A percentile compares a stretch with the other conserved stretches of the same genome.
Conservation (phyloP, 1,139 yeast species). For the Blastobotrys arbuscula region DNA sequence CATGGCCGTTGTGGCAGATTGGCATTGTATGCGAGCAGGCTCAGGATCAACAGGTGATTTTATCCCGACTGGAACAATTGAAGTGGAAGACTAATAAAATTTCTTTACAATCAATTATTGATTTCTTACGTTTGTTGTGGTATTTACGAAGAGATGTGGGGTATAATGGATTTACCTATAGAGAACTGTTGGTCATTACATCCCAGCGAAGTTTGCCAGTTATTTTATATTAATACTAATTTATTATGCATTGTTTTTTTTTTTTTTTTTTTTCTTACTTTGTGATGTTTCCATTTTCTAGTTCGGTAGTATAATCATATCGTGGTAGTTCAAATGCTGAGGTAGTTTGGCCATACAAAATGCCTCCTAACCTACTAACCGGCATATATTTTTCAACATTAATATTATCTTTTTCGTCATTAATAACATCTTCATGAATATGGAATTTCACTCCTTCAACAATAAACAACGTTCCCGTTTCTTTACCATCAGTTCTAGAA, state of each 20-base stretch:
- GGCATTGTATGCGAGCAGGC: slow-evolving; percentile 20
- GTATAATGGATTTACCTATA: slow-evolving; percentile 12
- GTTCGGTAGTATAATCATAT: slow-evolving; percentile 32
- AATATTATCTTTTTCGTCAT: slow-evolving; percentile 38
- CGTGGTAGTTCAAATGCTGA: slow-evolving; percentile 43
- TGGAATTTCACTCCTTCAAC: slow-evolving; percentile 57
- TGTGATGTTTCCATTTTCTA: slow-evolving; percentile 5
- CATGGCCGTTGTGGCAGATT: slow-evolving; percentile 24
- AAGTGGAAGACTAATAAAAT: slow-evolving; percentile 15
- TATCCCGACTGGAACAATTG: slow-evolving; percentile 16
- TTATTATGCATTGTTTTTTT: background rate
- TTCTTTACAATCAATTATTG: slow-evolving; percentile 17
- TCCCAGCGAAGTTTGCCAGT: slow-evolving; percentile 14
- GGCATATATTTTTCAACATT: slow-evolving; percentile 50
- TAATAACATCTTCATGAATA: slow-evolving; percentile 49
- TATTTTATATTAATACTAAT: slow-evolving; percentile 12
- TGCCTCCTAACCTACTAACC: slow-evolving; percentile 53
- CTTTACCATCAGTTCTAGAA: slow-evolving; percentile 39
- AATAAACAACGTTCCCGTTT: slow-evolving; percentile 41
- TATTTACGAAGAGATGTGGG: slow-evolving; percentile 15
- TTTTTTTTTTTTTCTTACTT: background rate
- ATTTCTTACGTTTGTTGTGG: slow-evolving; percentile 20
- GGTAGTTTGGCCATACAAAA: slow-evolving; percentile 42
- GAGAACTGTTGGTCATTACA: slow-evolving; percentile 17
- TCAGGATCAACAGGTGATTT: slow-evolving; percentile 15